phyloP scores from a whole-genome alignment of 306 rosid genomes.

The Glycine tomentella region DNA sequence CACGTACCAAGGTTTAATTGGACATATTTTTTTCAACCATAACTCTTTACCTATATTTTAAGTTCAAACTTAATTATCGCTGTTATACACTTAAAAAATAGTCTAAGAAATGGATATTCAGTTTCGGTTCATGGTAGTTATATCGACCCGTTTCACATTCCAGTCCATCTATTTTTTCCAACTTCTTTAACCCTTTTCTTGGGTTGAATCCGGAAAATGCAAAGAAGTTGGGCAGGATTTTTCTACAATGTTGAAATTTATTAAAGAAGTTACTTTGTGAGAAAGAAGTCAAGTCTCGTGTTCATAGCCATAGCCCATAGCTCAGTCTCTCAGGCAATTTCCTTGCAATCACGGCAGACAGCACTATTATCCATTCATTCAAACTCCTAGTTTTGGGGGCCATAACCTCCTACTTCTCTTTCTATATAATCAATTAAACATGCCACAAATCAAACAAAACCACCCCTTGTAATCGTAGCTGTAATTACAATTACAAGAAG shows the following conservation, averaged over 20 bases:
- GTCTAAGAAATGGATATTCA: background rate
- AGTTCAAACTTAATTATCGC: no score
- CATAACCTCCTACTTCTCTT: no score
- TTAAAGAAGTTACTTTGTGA: background rate
- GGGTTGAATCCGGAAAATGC: slow-evolving; percentile 23
- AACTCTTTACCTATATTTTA: no score
- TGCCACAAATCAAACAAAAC: background rate
- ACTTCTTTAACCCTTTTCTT: no score
- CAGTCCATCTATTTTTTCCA: no score
- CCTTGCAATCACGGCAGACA: slow-evolving; percentile 25
- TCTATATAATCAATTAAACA: slow-evolving; percentile 22
- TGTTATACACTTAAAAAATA: background rate
- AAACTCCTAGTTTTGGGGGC: no score
- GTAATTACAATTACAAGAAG: no score
- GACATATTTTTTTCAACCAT: no score
- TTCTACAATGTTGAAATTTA: background rate
- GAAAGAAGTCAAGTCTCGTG: slow-evolving; percentile 36
- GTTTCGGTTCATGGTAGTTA: background rate
- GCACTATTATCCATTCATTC: no score
- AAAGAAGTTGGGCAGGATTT: background rate
- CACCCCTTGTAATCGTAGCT: background rate
- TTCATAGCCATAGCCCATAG: no score
- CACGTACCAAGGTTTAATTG: no score
- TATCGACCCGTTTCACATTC: no score
- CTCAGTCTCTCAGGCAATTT: slow-evolving; percentile 31